Evolutionary conservation across 2,329 filamentous ascomycete genomes (phyloP), one percentile per base, ranked within the genome.

Genomic region (Cryphonectria carpinicola): DNA sequence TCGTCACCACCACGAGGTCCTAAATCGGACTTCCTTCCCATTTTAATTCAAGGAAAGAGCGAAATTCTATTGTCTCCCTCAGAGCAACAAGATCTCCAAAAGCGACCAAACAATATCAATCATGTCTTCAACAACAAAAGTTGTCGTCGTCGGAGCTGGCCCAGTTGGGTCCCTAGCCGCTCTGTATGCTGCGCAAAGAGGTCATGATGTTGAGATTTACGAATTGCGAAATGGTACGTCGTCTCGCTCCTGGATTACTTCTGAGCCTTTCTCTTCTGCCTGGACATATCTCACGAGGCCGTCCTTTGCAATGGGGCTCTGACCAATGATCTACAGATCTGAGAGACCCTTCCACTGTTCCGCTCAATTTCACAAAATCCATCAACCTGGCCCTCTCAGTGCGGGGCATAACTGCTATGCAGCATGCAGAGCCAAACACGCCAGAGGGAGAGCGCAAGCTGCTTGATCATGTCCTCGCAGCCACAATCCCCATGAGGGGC

Each of bases 341-440:
- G 65, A 90, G 96, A 56, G 90, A 97, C 79, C 90, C 92, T 2
- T 87, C 89, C 2, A 97, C 93, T 0, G 90, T 90, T 41, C 95
- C 95, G 3, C 86, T 98, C 72, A 98, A 98, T 81, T 98, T 98
- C 79, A 97, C 95, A 72, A 97, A 94, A 80, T 98, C 96, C n/a
- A 99, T 99, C 84, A 99, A 99, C 78, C 84, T 99, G 69, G 95
- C 96, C 32, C 85, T 99, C 0, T 98, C 96, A 0, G 95, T 98
- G 79, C 90, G 96, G 71, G 96, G 96, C 43, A 95, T 98, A 79
- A 93, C 96, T 80, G 93, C 95, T 32, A 91, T 99, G 82, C 88
- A 88, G 67, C 85, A 92, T 75, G 89, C 93, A 1, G 70, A 72
- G 56, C 70, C 72, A 61, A 68, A 68, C 5, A 63, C 65, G 3